Percentiles rank a stretch among this genome's conserved stretches.
phyloP scores from a whole-genome alignment of 1,284 basidiomycete genomes.

The Heimioporus punctisporus region DNA sequence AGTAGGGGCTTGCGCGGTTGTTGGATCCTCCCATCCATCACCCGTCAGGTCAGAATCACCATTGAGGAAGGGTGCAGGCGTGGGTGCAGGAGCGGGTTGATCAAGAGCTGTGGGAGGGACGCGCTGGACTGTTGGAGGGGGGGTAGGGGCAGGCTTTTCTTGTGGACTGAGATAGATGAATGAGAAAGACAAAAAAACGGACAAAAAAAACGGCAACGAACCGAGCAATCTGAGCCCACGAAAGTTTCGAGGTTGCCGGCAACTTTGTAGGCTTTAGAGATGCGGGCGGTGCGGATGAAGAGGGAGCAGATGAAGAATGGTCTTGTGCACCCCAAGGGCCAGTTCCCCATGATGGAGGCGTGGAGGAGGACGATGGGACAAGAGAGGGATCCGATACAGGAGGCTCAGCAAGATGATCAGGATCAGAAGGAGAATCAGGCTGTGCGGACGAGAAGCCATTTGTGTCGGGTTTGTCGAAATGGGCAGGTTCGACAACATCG shows the following conservation, averaged over 20 bases:
- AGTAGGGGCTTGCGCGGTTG: constrained; percentile 66
- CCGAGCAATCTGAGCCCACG: constrained; percentile 83
- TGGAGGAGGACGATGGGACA: constrained; percentile 7
- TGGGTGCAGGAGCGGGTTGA: constrained; percentile 24
- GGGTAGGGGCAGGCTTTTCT: constrained; percentile 26
- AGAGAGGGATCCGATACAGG: constrained; percentile 7
- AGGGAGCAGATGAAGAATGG: constrained; percentile 16
- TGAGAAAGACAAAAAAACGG: constrained; percentile 21
- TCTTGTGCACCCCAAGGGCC: constrained; percentile 30
- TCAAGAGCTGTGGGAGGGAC: constrained; percentile 27
- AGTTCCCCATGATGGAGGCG: constrained; percentile 26
- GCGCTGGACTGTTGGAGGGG: constrained; percentile 24
- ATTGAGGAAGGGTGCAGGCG: constrained; percentile 31
- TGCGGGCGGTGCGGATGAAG: constrained; percentile 23
- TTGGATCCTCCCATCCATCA: constrained; percentile 73
- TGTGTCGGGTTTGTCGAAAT: constrained; percentile 19
- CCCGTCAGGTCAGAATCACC: constrained; percentile 39
- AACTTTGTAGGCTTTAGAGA: constrained; percentile 46
- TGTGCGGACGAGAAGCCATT: constrained; percentile 11
- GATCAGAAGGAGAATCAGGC: constrained; percentile 16
- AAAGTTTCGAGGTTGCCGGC: constrained; percentile 71
- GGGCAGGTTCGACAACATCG: constrained; percentile 14
- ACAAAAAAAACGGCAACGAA: constrained; percentile 32
- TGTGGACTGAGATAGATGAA: constrained; percentile 26
- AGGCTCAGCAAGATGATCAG: constrained; percentile 11